These are phyloP conservation scores for Fusarium sp. DNA, from an alignment of 2,329 filamentous ascomycete genomes.

Conservation along the genomic window DNA sequence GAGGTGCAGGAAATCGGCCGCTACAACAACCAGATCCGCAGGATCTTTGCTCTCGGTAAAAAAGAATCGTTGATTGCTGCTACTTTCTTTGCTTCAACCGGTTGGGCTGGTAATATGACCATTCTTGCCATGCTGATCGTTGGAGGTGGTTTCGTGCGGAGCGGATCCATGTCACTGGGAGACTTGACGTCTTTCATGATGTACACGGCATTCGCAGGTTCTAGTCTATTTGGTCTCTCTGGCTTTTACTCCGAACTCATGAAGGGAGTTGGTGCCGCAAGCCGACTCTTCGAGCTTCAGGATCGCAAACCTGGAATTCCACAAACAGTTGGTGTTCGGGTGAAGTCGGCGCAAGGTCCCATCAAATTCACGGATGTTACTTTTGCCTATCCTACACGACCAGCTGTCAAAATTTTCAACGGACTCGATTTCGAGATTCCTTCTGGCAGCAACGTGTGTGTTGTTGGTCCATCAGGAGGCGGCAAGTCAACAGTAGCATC, in stretches of 20 bases:
- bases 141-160: slow-evolving; percentile 90
- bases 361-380: slow-evolving; percentile 90
- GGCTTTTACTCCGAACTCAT: slow-evolving; percentile 98
- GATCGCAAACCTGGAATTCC: slow-evolving; percentile 89
- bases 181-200: slow-evolving; percentile 97
- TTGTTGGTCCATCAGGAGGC: slow-evolving; percentile 95
- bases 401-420: slow-evolving; percentile 92
- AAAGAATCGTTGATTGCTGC: slow-evolving; percentile 90
- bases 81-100: slow-evolving; percentile 88
- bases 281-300: slow-evolving; percentile 93
- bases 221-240: slow-evolving; percentile 92
- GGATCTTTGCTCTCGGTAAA: slow-evolving; percentile 91
- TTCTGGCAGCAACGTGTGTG: slow-evolving; percentile 93
- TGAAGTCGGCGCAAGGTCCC: slow-evolving; percentile 86
- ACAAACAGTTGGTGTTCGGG: slow-evolving; percentile 85
- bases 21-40: slow-evolving; percentile 93
- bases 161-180: slow-evolving; percentile 88
- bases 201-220: slow-evolving; percentile 91
- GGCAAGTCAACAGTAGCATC: slow-evolving; percentile 97
- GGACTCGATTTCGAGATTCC: slow-evolving; percentile 92
- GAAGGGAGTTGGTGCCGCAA: slow-evolving; percentile 99
- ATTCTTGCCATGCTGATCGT: slow-evolving; percentile 92
- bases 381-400: slow-evolving; percentile 94
- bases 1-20: slow-evolving; percentile 91
- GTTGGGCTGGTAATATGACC: slow-evolving; percentile 96